Evolutionary conservation across 177 flowering plant genomes (phyloP), one percentile per base, ranked within the genome.

Genomic region (Telopea speciosissima): DNA sequence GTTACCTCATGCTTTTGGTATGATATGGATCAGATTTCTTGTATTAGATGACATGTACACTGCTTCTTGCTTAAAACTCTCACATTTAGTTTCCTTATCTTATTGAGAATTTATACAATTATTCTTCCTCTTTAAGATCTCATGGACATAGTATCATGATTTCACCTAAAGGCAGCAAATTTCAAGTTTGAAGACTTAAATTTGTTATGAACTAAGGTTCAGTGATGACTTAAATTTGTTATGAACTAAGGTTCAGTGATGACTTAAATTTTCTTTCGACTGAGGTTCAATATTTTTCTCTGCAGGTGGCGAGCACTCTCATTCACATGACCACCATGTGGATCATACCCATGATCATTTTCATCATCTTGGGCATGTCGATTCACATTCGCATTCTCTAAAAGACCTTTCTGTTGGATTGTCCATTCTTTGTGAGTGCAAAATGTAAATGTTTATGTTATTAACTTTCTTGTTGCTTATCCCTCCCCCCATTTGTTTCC

Each of bases 1-100:
- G 74, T 77, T 96, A 71, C 99, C 98, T 23, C 99, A 96, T 83
- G 97, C 99, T 75, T 89, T 96, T 83, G 97, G 98, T 96, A 89
- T 73, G 83, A 22, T 49, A 13, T 71, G 11, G 56, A 71, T 71
- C 25, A 36, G 67, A 68, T 63, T 24, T 61, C 69, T 36, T 74
- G 36, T 58, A 24, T 60, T 56, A 63, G 12, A 44, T 73, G 72
- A 71, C 61, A 23, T 54, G 64, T 49, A 40, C 25, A 31, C 28
- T 68, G 10, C 61, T 65, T 44, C 21, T 49, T 45, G 19, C 54
- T 45, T 45, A 45, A 12, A 12, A 45, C 54, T 45, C 14, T 45
- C 4, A 17, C 54, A 1, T 45, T 12, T 45, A 16, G 54, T 45
- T 45, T 45, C 19, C 54, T 45, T 45, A 45, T 45, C 19, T 45